These are phyloP conservation scores for Brassica cretica DNA, from an alignment of 345 rosid genomes.

Conservation along the genomic window DNA sequence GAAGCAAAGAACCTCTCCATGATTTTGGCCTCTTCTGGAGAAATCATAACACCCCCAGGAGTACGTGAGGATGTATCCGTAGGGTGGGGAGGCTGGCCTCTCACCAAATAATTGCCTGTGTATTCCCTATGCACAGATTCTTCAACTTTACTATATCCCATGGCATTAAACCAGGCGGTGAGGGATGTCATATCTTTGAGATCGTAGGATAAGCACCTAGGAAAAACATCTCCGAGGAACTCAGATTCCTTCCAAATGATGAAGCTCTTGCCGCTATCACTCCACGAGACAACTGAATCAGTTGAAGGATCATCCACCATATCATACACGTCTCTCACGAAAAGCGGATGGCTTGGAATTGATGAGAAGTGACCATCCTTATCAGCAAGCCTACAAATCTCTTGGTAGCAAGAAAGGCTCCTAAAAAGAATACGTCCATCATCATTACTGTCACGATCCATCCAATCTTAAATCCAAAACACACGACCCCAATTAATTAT, in stretches of 20 bases:
- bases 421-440: neutral
- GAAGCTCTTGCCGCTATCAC: neutral
- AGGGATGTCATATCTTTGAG: neutral
- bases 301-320: constrained; percentile 1
- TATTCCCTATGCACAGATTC: neutral
- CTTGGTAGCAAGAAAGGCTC: neutral
- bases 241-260: neutral
- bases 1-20: neutral
- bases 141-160: neutral
- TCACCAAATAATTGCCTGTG: neutral
- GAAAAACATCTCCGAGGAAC: neutral
- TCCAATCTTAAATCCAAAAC: neutral
- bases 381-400: neutral
- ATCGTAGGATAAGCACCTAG: neutral
- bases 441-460: neutral
- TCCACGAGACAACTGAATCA: constrained; percentile 1
- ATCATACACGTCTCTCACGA: neutral
- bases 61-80: neutral
- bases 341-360: neutral
- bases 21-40: neutral
- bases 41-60: neutral
- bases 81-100: neutral
- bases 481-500: neutral
- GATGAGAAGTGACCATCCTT: neutral
- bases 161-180: neutral